Evolutionary conservation across 1,284 basidiomycete genomes (phyloP).

Genomic region (Salmacisia buchloeana): DNA sequence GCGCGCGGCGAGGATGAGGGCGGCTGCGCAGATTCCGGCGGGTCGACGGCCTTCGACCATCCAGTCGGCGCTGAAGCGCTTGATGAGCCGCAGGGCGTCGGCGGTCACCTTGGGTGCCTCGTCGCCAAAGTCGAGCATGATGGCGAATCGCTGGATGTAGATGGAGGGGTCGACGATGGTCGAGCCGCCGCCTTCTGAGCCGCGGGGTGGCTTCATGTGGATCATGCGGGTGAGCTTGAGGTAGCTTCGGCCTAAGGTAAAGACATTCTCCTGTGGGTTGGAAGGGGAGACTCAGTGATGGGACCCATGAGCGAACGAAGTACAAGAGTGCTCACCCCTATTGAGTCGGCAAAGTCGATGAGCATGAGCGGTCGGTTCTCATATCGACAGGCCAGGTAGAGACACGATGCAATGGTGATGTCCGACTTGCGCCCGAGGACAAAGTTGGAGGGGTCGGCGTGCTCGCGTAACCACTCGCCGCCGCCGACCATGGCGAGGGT

Average conservation of each 20-base stretch:
- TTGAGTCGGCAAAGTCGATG: constrained; percentile 73
- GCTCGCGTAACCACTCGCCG: constrained; percentile 23
- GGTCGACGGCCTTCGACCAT: constrained; percentile 91
- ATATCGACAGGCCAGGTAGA: constrained; percentile 88
- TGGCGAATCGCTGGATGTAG: constrained; percentile 92
- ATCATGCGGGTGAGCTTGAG: constrained; percentile 86
- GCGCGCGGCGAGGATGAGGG: constrained; percentile 84
- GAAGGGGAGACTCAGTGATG: constrained; percentile 5
- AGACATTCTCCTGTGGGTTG: constrained; percentile 71
- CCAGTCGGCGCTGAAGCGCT: constrained; percentile 95
- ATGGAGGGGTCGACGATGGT: constrained; percentile 92
- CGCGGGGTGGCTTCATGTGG: constrained; percentile 57
- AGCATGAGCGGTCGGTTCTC: constrained; percentile 90
- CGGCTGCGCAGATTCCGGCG: constrained; percentile 94
- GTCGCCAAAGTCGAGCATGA: constrained; percentile 93
- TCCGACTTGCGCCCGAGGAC: constrained; percentile 71
- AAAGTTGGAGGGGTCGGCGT: constrained; percentile 43
- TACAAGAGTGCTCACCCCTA: constrained; percentile 16
- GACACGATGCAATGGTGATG: constrained; percentile 89
- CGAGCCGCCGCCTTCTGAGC: constrained; percentile 53
- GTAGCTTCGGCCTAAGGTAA: constrained; percentile 92
- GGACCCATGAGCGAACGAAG: constrained; percentile 5
- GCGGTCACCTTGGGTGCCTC: constrained; percentile 85
- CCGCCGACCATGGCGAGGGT: constrained; percentile 68
- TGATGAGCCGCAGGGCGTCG: constrained; percentile 87